Base-by-base conservation (phyloP, 768 basidiomycete species). In the Collybiopsis luxurians region DNA sequence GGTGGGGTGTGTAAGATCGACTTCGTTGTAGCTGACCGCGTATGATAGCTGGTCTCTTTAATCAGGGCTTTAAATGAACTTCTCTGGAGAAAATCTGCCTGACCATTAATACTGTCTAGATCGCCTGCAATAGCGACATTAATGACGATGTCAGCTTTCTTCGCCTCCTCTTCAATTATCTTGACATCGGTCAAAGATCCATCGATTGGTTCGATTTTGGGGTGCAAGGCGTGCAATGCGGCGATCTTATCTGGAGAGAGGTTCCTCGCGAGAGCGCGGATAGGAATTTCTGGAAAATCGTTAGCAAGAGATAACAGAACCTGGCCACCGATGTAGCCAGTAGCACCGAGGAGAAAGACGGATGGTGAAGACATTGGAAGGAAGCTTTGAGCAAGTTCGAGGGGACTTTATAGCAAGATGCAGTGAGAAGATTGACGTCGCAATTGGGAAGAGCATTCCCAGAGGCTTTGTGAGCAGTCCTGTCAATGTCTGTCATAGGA, bases 271-370 rank as follows among this genome's bases (percentile, higher is more conserved):
- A 79, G 68, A 1, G 75, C 74, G 4, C 69, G 56, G 28, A 79
- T 62, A 52, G 66, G 69, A 31, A 70, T 62, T 5, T 69, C 58
- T 0, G 74, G 72, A 28, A 64, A 66, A 26, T 73, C 69, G 42
- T 64, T 62, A 12, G 69, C 71, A 6, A 76, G 63, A 17, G 69
- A 55, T 1, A 67, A 11, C 4, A 79, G 63, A 58, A 79, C 70
- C 52, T 78, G 72, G n/a, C 72, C 75, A 21, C 75, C 75, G 31
- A 78, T 63, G 61, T 73, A 78, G 23, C 78, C 77, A 1, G 76
- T 76, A 1, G 76, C 78, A 7, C 78, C 77, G 15, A 79, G 65
- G 51, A 77, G 67, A 63, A 79, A 74, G 56, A 78, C 63, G 13
- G 65, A 63, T 23, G 13, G 31, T 34, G 31, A 34, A 13, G 31